phyloP scores from a whole-genome alignment of 2,329 filamentous ascomycete genomes.

The Hirsutella rhossiliensis region DNA sequence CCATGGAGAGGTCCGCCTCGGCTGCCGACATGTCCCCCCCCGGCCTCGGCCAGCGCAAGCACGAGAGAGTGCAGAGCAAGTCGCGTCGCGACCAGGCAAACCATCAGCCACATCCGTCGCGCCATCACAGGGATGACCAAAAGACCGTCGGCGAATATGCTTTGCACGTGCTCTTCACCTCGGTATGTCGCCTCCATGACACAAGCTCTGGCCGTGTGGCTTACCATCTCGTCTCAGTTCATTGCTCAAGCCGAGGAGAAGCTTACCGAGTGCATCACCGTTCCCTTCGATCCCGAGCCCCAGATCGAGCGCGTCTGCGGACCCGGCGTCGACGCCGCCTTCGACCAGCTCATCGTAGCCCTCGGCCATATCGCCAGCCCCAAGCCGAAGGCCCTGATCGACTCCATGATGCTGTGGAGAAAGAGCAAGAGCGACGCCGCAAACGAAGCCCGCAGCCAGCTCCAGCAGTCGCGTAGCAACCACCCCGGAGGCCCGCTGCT shows the following conservation, averaged over 20 bases:
- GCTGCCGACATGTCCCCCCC: constrained; percentile 30
- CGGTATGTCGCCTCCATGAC: constrained; percentile 37
- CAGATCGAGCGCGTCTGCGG: constrained; percentile 86
- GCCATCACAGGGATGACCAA: constrained; percentile 59
- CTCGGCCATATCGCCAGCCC: constrained; percentile 89
- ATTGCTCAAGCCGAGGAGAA: constrained; percentile 95
- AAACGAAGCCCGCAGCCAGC: constrained; percentile 49
- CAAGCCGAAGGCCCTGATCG: constrained; percentile 89
- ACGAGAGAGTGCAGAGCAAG: constrained; percentile 54
- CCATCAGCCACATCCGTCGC: constrained; percentile 65
- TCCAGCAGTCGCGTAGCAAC: constrained; percentile 38
- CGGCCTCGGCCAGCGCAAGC: constrained; percentile 35
- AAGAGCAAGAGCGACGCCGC: constrained; percentile 91
- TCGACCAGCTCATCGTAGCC: constrained; percentile 89
- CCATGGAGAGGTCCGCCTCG: constrained; percentile 34
- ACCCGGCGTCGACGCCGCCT: constrained; percentile 72
- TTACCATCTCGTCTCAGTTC: constrained; percentile 42
- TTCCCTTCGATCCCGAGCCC: constrained; percentile 68
- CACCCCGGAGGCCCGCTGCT: constrained; percentile 38
- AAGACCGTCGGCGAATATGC: constrained; percentile 98
- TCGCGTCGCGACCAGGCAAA: constrained; percentile 60
- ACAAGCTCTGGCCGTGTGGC: background rate
- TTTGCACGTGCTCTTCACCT: constrained; percentile 89
- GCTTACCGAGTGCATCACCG: constrained; percentile 75
- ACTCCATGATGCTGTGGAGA: constrained; percentile 96